A percentile compares a stretch with the other conserved stretches of the same genome.
Evolutionary conservation across 2,329 filamentous ascomycete genomes (phyloP).

Genomic region (Apiospora malaysiana): DNA sequence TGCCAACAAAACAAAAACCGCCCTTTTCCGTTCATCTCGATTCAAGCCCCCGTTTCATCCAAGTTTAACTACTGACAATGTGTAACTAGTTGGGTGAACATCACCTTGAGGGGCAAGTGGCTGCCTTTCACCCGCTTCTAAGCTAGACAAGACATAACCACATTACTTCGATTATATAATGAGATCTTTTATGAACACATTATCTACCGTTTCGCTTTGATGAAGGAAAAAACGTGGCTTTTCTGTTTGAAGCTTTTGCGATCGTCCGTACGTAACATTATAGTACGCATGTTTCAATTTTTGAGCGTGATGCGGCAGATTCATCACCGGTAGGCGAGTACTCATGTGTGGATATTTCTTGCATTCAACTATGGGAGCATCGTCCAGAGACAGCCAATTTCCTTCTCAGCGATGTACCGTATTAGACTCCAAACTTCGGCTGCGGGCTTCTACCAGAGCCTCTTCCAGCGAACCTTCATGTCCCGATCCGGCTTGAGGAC

Average conservation of each 20-base stretch:
- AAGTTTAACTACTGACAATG: slow-evolving; percentile 21
- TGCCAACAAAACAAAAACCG: too few species aligned
- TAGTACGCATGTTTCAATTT: too few species aligned
- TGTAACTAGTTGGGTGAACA: slow-evolving; percentile 38
- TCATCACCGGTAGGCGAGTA: neutral
- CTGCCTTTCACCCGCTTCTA: slow-evolving; percentile 41
- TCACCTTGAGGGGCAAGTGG: slow-evolving; percentile 41
- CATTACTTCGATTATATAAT: neutral
- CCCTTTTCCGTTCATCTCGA: neutral
- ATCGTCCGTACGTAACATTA: neutral
- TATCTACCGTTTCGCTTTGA: neutral
- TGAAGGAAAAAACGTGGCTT: fast-evolving
- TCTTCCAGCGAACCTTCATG: slow-evolving; percentile 24
- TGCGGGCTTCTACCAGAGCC: slow-evolving; percentile 6
- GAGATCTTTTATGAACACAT: neutral
- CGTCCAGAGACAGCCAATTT: too few species aligned
- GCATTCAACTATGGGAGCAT: neutral
- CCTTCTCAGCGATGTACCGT: too few species aligned
- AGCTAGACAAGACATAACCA: neutral
- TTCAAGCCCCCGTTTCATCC: too few species aligned
- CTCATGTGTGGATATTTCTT: neutral
- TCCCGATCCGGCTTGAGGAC: slow-evolving; percentile 27
- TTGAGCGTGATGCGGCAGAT: too few species aligned
- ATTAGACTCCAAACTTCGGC: too few species aligned
- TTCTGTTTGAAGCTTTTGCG: neutral